Evolutionary conservation across 2,329 filamentous ascomycete species (phyloP).

Genomic region (Pestalotiopsis fici): DNA sequence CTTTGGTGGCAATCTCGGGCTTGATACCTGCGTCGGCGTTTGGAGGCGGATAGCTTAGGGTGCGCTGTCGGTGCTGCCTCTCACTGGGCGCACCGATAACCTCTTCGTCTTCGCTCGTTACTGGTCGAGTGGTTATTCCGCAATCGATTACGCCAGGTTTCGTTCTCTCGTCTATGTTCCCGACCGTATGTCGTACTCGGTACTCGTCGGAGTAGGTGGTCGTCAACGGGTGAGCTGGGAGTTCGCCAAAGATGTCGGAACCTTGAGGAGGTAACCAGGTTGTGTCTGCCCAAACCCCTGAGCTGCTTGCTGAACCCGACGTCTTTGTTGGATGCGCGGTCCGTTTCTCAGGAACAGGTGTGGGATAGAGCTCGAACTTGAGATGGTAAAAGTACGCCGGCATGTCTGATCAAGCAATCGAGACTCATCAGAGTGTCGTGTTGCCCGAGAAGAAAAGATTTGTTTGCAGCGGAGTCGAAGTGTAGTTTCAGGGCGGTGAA

Average conservation of each 20-base stretch:
- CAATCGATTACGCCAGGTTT: slow-evolving; percentile 48
- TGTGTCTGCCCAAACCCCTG: slow-evolving; percentile 12
- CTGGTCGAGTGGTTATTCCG: slow-evolving; percentile 38
- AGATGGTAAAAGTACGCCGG: slow-evolving; percentile 66
- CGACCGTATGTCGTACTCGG: slow-evolving; percentile 1
- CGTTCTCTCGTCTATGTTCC: slow-evolving; percentile 4
- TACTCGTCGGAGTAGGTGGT: background rate
- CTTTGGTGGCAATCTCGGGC: slow-evolving; percentile 53
- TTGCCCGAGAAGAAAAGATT: background rate
- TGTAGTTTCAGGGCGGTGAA: slow-evolving; percentile 17
- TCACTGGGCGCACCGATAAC: slow-evolving; percentile 40
- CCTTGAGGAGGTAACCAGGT: slow-evolving; percentile 53
- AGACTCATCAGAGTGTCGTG: background rate
- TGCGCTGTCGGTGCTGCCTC: slow-evolving; percentile 34
- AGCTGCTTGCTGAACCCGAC: slow-evolving; percentile 8
- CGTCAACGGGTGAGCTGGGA: slow-evolving; percentile 36
- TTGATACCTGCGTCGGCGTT: slow-evolving; percentile 44
- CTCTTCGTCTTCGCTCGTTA: slow-evolving; percentile 28
- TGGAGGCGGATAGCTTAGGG: slow-evolving; percentile 43
- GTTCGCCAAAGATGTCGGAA: slow-evolving; percentile 55
- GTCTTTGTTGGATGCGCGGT: background rate
- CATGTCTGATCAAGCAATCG: slow-evolving; percentile 38
- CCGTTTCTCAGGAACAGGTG: slow-evolving; percentile 34
- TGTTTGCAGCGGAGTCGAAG: background rate
- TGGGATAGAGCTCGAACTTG: slow-evolving; percentile 65